Conservation (phyloP, 2,329 filamentous ascomycete genomes). For the Lasiodiplodia citricola region DNA sequence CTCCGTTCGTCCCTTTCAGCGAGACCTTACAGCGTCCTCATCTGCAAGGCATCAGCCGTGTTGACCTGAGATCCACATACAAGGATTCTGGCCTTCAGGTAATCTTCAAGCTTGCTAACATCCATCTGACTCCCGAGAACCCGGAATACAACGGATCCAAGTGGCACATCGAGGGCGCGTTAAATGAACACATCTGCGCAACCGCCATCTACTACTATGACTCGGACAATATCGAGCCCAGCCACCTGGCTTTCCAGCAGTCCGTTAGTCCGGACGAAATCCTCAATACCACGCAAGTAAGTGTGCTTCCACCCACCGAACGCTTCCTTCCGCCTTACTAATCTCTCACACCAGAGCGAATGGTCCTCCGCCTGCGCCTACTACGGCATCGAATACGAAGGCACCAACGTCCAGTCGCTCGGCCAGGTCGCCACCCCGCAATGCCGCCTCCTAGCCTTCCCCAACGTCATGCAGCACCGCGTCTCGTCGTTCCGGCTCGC, state of each 20-base stretch:
- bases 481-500: slow-evolving; percentile 57
- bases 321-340: neutral
- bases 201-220: slow-evolving; percentile 69
- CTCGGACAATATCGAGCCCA: slow-evolving; percentile 63
- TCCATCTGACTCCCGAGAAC: slow-evolving; percentile 64
- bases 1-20: neutral
- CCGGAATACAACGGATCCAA: slow-evolving; percentile 59
- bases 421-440: slow-evolving; percentile 55
- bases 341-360: slow-evolving; percentile 31
- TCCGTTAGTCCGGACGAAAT: slow-evolving; percentile 21
- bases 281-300: slow-evolving; percentile 24
- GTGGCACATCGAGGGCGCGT: slow-evolving; percentile 57
- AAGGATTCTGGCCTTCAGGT: slow-evolving; percentile 60
- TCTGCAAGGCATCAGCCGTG: neutral
- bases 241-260: slow-evolving; percentile 57
- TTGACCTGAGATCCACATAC: slow-evolving; percentile 41
- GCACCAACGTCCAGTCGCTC: slow-evolving; percentile 48
- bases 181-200: slow-evolving; percentile 69
- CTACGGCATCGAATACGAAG: slow-evolving; percentile 47
- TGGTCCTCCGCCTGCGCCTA: slow-evolving; percentile 34
- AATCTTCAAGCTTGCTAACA: slow-evolving; percentile 66
- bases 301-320: neutral
- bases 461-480: slow-evolving; percentile 59
- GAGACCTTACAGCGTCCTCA: neutral
- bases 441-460: slow-evolving; percentile 61